Evolutionary conservation across 2,329 filamentous ascomycete species (phyloP).

Genomic region (Alternaria sp.): DNA sequence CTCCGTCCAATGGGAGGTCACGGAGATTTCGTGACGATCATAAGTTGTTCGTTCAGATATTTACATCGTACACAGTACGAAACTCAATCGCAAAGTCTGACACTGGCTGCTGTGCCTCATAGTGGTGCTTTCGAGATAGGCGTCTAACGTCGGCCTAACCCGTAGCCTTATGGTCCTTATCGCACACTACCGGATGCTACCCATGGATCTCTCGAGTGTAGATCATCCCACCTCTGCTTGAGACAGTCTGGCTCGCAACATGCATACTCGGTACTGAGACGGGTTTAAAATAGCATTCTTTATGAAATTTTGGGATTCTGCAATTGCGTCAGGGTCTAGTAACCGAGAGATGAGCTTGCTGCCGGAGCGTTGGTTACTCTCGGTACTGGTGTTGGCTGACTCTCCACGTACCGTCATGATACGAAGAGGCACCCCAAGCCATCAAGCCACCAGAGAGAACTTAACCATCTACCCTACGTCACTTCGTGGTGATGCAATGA

Average conservation of each 20-base stretch:
- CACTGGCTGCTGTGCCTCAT: constrained; percentile 6
- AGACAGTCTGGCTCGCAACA: background rate
- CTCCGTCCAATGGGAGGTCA: constrained; percentile 23
- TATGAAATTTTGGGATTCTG: background rate
- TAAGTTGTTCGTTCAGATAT: constrained; percentile 14
- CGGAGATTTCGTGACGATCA: constrained; percentile 26
- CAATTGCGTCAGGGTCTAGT: constrained; percentile 4
- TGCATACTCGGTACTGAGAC: background rate
- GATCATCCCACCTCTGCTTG: background rate
- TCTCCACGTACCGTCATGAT: background rate
- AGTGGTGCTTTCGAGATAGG: constrained; percentile 16
- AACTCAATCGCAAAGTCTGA: constrained; percentile 4
- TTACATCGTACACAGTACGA: constrained; percentile 5
- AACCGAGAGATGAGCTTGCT: background rate
- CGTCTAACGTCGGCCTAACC: constrained; percentile 2
- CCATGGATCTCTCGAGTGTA: background rate
- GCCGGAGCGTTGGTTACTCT: background rate
- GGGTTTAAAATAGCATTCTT: constrained; percentile 5
- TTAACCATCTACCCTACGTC: background rate
- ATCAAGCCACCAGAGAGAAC: background rate
- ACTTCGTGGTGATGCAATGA: background rate
- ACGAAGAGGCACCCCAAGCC: background rate
- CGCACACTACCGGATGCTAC: constrained; percentile 1
- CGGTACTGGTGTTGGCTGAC: background rate
- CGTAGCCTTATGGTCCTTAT: background rate